Conservation (phyloP, 2,329 filamentous ascomycete species). For the Neonectria punicea region DNA sequence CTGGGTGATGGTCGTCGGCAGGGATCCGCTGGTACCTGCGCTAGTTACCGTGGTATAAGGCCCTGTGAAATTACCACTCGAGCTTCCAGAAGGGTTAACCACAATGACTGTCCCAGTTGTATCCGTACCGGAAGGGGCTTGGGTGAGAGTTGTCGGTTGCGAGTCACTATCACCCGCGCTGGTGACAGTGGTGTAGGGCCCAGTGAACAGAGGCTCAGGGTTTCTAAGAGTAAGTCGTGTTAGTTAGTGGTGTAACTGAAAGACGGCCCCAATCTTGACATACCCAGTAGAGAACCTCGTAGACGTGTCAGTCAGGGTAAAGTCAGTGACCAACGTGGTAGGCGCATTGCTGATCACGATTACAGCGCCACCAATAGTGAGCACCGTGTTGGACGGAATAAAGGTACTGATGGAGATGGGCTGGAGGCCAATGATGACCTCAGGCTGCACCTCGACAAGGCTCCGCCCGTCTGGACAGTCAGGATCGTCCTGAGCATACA, state of each 20-base stretch:
- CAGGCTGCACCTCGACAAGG: not conserved
- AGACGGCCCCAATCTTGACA: not conserved
- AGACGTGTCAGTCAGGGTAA: not conserved
- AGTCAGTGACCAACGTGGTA: not conserved
- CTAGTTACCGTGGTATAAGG: not conserved
- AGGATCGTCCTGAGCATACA: not conserved
- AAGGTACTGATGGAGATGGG: not conserved
- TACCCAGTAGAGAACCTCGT: conserved; percentile 1
- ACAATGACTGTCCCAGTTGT: not conserved
- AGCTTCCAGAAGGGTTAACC: not conserved
- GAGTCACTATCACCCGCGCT: not conserved
- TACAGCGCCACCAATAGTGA: not conserved
- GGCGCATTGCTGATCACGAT: not conserved
- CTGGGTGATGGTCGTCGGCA: too few relatives aligned
- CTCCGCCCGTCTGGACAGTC: not conserved
- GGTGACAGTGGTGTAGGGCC: not conserved
- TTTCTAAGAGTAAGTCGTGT: not conserved
- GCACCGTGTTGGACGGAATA: not conserved
- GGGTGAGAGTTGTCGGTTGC: not conserved
- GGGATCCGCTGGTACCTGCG: too few relatives aligned
- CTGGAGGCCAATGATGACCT: not conserved
- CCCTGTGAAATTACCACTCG: not conserved
- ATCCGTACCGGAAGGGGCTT: not conserved
- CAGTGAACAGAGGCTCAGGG: not conserved
- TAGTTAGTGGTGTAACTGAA: not conserved